Conservation (phyloP, 202 grass and related monocot genomes). For the Hordeum pubiflorum region DNA sequence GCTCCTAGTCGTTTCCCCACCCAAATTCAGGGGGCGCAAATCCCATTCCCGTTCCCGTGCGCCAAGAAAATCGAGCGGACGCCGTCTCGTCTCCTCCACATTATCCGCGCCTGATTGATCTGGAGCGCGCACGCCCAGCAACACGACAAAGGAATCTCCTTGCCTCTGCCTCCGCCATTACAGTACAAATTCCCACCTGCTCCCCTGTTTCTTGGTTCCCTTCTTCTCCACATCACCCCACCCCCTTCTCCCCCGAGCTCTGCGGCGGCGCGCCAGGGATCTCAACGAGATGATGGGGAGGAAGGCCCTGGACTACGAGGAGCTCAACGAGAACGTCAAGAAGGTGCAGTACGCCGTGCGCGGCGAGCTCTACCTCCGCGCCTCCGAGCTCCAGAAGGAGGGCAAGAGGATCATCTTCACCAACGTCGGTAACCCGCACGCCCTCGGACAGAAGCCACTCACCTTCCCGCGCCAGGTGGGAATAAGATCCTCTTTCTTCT, state of each 20-base stretch:
- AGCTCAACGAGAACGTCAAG: slow-evolving; percentile 96
- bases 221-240: background rate
- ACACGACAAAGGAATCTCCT: slow-evolving; percentile 4
- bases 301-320: slow-evolving; percentile 82
- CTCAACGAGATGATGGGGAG: background rate
- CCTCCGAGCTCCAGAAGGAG: slow-evolving; percentile 96
- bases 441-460: slow-evolving; percentile 92
- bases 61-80: slow-evolving; percentile 13
- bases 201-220: slow-evolving; percentile 32
- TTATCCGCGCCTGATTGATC: slow-evolving; percentile 28
- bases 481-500: too few species aligned
- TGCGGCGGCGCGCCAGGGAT: background rate
- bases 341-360: slow-evolving; percentile 89
- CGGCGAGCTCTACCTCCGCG: slow-evolving; percentile 93
- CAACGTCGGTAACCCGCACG: slow-evolving; percentile 98
- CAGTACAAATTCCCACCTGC: slow-evolving; percentile 43
- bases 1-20: background rate
- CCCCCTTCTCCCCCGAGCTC: background rate
- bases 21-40: background rate
- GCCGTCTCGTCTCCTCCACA: slow-evolving; percentile 26
- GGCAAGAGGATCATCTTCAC: slow-evolving; percentile 99
- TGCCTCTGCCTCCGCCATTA: background rate
- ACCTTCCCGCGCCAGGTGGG: slow-evolving; percentile 80
- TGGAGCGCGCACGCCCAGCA: background rate
- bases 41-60: background rate